Conservation (phyloP, 108 stramenopile species). For the Conticribra weissflogii region DNA sequence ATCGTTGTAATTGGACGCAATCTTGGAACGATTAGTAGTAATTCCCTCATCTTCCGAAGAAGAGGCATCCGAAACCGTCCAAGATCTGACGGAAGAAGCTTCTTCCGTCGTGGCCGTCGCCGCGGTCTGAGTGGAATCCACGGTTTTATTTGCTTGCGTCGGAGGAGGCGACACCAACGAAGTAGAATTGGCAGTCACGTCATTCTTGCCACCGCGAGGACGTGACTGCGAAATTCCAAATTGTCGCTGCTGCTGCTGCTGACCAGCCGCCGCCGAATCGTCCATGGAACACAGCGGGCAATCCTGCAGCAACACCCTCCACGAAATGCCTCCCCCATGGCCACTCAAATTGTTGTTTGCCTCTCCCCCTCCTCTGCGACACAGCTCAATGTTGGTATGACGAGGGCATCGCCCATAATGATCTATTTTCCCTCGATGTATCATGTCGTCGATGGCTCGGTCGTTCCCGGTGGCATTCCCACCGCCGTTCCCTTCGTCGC, state of each 20-base stretch:
- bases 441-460: too few relatives aligned
- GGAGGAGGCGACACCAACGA: too few relatives aligned
- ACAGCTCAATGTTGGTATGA: constrained; percentile 19
- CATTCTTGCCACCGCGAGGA: too few relatives aligned
- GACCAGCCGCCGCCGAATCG: not conserved
- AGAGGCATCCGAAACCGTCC: constrained; percentile 29
- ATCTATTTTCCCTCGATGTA: constrained; percentile 1
- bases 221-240: too few relatives aligned
- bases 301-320: constrained; percentile 23
- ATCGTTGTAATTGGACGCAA: too few relatives aligned
- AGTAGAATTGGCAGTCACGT: too few relatives aligned
- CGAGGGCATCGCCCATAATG: constrained; percentile 9
- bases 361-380: constrained; percentile 4
- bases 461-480: too few relatives aligned
- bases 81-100: constrained; percentile 10
- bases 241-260: not conserved
- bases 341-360: not conserved
- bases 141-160: not conserved
- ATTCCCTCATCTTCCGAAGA: constrained; percentile 9
- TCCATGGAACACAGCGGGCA: constrained; percentile 21
- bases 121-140: constrained; percentile 2
- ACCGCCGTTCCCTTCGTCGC: too few relatives aligned
- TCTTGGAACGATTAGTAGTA: not conserved
- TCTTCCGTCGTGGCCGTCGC: constrained; percentile 7
- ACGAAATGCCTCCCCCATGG: too few relatives aligned